Conservation (phyloP, 2,329 filamentous ascomycete genomes). For the Neopestalotiopsis clavispora region DNA sequence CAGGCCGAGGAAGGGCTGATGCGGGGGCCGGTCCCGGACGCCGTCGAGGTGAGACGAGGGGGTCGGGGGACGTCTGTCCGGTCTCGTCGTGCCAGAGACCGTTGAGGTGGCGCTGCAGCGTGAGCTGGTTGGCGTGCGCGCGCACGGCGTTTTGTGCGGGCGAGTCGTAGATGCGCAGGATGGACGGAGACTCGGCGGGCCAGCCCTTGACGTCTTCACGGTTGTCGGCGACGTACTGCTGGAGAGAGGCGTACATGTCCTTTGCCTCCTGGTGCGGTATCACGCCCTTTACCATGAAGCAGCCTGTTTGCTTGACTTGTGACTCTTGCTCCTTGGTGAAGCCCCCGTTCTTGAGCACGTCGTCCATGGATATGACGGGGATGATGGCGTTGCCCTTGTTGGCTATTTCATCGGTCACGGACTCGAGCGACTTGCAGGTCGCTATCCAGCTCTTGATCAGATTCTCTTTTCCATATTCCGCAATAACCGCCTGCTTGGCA, state of each 20-base stretch:
- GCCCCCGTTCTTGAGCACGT: neutral
- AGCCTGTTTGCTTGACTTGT: neutral
- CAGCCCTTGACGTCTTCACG: neutral
- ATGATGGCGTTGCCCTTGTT: neutral
- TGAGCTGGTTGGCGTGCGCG: neutral
- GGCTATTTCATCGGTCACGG: neutral
- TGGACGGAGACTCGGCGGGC: neutral
- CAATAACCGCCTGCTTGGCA: neutral
- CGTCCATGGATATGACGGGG: neutral
- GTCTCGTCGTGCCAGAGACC: neutral
- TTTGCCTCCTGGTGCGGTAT: neutral
- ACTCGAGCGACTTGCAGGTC: neutral
- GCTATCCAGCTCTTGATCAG: neutral
- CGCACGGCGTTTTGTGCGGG: neutral
- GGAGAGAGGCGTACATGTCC: neutral
- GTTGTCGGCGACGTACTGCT: neutral
- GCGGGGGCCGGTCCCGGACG: constrained; percentile 24
- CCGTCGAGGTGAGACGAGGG: constrained; percentile 23
- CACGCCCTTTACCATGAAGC: neutral
- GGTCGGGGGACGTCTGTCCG: neutral
- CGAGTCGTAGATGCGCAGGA: neutral
- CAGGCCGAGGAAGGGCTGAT: constrained; percentile 37
- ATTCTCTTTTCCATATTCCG: neutral
- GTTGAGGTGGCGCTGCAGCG: neutral
- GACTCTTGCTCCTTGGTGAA: neutral